A percentile compares a stretch with the other conserved stretches of the same genome.
phyloP scores from a whole-genome alignment of 441 rosid genomes.

The Omphalea diandra region DNA sequence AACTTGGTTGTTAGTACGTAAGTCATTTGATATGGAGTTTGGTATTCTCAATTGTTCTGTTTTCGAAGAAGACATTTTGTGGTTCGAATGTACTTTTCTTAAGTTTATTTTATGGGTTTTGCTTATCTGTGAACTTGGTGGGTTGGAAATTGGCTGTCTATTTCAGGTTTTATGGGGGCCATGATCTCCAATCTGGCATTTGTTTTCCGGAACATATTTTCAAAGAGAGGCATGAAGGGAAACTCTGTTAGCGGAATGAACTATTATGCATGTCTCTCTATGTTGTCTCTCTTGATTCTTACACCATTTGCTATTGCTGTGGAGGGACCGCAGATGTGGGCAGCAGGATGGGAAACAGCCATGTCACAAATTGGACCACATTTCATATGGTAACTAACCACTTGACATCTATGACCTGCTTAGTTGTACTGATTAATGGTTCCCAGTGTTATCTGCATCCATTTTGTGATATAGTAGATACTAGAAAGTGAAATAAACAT shows the following conservation, averaged over 20 bases:
- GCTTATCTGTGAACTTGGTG: slow-evolving; percentile 18
- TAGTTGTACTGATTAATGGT: slow-evolving; percentile 8
- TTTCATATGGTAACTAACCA: slow-evolving; percentile 77
- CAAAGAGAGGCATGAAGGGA: slow-evolving; percentile 97
- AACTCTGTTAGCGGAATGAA: slow-evolving; percentile 96
- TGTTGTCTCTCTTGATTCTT: slow-evolving; percentile 79
- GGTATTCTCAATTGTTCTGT: slow-evolving; percentile 11
- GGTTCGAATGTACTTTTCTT: slow-evolving; percentile 13
- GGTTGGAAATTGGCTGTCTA: slow-evolving; percentile 27
- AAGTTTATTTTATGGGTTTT: slow-evolving; percentile 1
- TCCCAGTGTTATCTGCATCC: not conserved
- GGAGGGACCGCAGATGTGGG: slow-evolving; percentile 96
- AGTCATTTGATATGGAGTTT: slow-evolving; percentile 13
- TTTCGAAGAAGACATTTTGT: not conserved
- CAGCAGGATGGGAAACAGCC: slow-evolving; percentile 84
- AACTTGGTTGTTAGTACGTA: not conserved
- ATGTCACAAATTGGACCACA: slow-evolving; percentile 77
- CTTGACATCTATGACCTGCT: not conserved
- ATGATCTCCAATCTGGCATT: slow-evolving; percentile 98
- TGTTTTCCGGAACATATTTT: slow-evolving; percentile 93
- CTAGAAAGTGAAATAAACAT: not conserved
- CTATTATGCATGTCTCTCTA: slow-evolving; percentile 95
- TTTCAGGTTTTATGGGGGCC: slow-evolving; percentile 94
- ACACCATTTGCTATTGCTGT: slow-evolving; percentile 91
- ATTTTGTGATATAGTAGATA: slow-evolving; percentile 8